phyloP scores from a whole-genome alignment of 345 rosid species.

The Nephelium lappaceum region DNA sequence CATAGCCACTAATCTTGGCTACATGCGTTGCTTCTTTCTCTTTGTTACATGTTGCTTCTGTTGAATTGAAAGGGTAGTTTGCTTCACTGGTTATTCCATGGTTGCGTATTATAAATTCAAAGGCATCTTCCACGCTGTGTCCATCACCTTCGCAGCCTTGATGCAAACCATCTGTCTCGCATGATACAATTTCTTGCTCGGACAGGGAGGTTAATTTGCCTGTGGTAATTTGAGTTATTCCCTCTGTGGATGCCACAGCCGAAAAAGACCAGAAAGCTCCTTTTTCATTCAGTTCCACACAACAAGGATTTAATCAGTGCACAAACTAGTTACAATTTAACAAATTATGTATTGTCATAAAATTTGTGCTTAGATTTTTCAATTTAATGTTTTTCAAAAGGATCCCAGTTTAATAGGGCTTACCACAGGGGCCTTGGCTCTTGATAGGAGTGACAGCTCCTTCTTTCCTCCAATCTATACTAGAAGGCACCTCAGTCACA shows the following conservation, averaged over 20 bases:
- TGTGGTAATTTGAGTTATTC: slow-evolving; percentile 11
- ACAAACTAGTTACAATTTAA: background rate
- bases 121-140: slow-evolving; percentile 27
- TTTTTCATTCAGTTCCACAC: background rate
- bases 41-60: slow-evolving; percentile 16
- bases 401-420: background rate
- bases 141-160: slow-evolving; percentile 35
- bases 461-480: slow-evolving; percentile 49
- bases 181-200: slow-evolving; percentile 33
- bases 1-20: slow-evolving; percentile 32
- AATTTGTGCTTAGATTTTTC: no score
- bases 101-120: slow-evolving; percentile 27
- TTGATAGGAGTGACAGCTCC: slow-evolving; percentile 54
- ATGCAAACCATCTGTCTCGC: slow-evolving; percentile 23
- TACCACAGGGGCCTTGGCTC: slow-evolving; percentile 51
- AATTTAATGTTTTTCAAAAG: no score
- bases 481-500: slow-evolving; percentile 32
- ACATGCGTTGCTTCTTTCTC: background rate
- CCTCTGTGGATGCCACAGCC: slow-evolving; percentile 32
- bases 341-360: background rate
- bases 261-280: slow-evolving; percentile 40
- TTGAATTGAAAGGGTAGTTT: slow-evolving; percentile 30
- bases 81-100: slow-evolving; percentile 28
- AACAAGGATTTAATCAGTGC: background rate
- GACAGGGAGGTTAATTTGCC: slow-evolving; percentile 29